Percentiles rank a stretch among this genome's conserved stretches.
These are phyloP conservation scores for Diplodia scrobiculata DNA, from an alignment of 2,329 filamentous ascomycete species.

Conservation along the genomic window DNA sequence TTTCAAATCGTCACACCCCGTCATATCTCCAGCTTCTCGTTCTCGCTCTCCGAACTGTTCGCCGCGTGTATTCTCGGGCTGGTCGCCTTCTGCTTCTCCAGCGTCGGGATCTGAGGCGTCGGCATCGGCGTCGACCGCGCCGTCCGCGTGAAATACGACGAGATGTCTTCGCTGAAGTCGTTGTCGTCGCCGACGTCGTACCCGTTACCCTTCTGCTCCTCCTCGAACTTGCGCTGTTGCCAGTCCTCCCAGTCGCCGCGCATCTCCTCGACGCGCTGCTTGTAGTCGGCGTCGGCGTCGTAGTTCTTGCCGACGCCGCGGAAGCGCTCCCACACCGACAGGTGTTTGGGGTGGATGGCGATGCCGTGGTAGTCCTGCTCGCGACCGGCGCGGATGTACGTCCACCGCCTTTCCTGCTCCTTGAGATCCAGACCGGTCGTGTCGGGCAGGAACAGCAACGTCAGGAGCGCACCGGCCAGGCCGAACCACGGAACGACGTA, in stretches of 20 bases:
- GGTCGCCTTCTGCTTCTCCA: constrained; percentile 32
- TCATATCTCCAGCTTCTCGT: constrained; percentile 27
- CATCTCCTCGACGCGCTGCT: constrained; percentile 83
- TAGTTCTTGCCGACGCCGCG: constrained; percentile 79
- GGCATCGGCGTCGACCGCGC: constrained; percentile 27
- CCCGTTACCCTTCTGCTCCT: constrained; percentile 49
- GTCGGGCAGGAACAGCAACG: constrained; percentile 86
- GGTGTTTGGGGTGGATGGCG: constrained; percentile 83
- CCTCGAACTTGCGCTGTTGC: constrained; percentile 56
- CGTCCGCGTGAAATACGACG: constrained; percentile 40
- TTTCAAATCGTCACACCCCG: neutral
- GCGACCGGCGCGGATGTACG: constrained; percentile 76
- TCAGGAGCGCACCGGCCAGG: constrained; percentile 80
- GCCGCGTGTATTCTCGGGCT: constrained; percentile 24
- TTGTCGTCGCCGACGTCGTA: constrained; percentile 39
- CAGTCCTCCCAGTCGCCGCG: constrained; percentile 58
- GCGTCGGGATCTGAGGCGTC: constrained; percentile 29
- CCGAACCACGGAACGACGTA: constrained; percentile 95
- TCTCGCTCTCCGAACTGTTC: constrained; percentile 29
- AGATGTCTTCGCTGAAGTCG: constrained; percentile 38
- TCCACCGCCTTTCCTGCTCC: constrained; percentile 94
- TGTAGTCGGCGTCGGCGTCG: constrained; percentile 78
- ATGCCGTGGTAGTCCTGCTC: constrained; percentile 87
- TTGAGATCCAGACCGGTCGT: constrained; percentile 95
- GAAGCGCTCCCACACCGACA: constrained; percentile 84